These are phyloP conservation scores for Silene latifolia DNA, from an alignment of 148 eudicot genomes.

Conservation along the genomic window DNA sequence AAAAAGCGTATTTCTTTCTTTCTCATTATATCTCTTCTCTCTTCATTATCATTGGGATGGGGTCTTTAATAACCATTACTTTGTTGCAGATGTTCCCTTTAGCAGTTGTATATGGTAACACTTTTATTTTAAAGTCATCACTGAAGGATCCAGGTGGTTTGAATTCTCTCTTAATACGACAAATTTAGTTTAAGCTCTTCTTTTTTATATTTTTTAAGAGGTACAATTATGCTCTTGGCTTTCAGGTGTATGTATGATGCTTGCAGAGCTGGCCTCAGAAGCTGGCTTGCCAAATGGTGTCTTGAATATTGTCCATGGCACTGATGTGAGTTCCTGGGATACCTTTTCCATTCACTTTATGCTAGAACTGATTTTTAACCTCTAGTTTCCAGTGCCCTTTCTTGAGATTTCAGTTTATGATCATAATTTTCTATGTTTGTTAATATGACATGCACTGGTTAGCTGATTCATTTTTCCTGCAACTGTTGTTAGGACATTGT, in stretches of 20 bases:
- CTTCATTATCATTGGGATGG: not conserved
- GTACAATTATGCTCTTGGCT: conserved; percentile 6
- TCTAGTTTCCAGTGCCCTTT: not conserved
- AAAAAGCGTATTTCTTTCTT: not conserved
- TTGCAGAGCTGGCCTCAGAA: conserved; percentile 59
- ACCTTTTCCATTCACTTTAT: not conserved
- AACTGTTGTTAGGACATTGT: conserved; percentile 50
- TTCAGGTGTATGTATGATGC: conserved; percentile 57
- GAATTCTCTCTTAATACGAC: not conserved
- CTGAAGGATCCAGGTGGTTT: conserved; percentile 69
- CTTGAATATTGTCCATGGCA: conserved; percentile 68
- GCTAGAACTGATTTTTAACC: not conserved
- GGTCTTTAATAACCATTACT: not conserved
- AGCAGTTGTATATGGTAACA: conserved; percentile 67
- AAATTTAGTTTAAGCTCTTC: not conserved
- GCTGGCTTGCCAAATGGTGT: conserved; percentile 81
- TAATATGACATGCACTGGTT: not conserved
- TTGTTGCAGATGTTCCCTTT: conserved; percentile 68
- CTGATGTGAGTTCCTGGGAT: conserved; percentile 44
- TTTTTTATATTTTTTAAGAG: not conserved
- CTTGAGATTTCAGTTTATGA: conserved; percentile 10
- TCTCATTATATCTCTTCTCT: not conserved
- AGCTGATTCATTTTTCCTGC: not conserved
- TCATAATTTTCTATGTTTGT: not conserved
- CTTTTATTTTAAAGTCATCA: conserved; percentile 67